Evolutionary conservation across 768 basidiomycete species (phyloP).

Genomic region (Rhodosporidiobolus odoratus): DNA sequence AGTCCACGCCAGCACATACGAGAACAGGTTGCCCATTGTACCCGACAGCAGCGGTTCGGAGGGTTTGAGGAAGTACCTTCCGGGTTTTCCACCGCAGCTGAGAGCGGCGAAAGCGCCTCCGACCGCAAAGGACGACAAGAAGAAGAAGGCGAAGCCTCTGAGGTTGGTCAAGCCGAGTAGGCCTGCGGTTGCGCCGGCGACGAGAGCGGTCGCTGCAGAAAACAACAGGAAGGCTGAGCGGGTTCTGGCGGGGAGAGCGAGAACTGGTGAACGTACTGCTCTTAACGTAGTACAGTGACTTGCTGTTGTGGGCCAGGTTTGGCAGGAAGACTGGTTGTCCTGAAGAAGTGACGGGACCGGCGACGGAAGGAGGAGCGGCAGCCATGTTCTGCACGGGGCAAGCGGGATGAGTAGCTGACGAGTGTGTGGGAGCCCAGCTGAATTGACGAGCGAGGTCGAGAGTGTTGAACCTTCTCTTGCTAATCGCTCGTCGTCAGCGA

Average conservation of each 20-base stretch:
- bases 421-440: background rate
- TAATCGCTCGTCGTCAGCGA: too few relatives aligned
- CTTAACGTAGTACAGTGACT: constrained; percentile 34
- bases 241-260: background rate
- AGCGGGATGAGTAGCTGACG: background rate
- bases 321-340: constrained; percentile 18
- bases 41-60: constrained; percentile 13
- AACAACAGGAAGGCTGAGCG: background rate
- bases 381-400: constrained; percentile 1
- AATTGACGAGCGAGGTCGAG: too few relatives aligned
- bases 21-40: constrained; percentile 15
- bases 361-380: background rate
- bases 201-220: constrained; percentile 25
- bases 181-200: constrained; percentile 29
- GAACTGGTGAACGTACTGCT: constrained; percentile 20
- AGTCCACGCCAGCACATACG: constrained; percentile 29
- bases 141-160: constrained; percentile 30
- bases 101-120: constrained; percentile 7
- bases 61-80: constrained; percentile 11
- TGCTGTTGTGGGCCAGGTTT: constrained; percentile 22
- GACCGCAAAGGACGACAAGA: constrained; percentile 12
- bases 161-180: constrained; percentile 35
- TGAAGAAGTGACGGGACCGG: background rate
- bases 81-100: background rate
- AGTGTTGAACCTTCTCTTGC: too few relatives aligned